phyloP scores from a whole-genome alignment of 139 green algal genomes.

The Picochlorum sp. region DNA sequence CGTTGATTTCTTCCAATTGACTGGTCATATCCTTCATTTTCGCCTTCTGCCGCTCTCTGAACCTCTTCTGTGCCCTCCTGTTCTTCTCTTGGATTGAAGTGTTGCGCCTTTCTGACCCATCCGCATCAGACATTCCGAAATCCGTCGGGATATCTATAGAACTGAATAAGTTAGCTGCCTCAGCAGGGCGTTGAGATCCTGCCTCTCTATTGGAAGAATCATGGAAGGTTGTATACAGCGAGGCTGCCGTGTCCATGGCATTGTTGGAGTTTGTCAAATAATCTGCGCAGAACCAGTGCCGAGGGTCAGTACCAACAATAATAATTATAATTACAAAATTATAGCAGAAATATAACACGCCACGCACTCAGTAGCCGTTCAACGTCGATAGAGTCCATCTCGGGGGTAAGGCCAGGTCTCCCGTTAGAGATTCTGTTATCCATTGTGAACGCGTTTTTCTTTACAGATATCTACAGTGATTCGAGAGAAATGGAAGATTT shows the following conservation, averaged over 20 bases:
- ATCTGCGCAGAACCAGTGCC: background rate
- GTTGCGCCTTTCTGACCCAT: background rate
- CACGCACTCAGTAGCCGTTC: slow-evolving; percentile 14
- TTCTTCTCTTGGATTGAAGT: slow-evolving; percentile 34
- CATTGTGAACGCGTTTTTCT: background rate
- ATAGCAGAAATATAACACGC: background rate
- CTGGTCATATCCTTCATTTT: slow-evolving; percentile 40
- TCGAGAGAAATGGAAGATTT: no score
- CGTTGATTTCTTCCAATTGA: slow-evolving; percentile 34
- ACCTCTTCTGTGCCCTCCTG: slow-evolving; percentile 35
- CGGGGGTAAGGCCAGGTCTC: background rate
- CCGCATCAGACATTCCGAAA: slow-evolving; percentile 9
- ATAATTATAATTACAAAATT: no score
- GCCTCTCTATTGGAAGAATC: background rate
- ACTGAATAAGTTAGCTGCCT: slow-evolving; percentile 25
- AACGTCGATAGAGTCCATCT: slow-evolving; percentile 12
- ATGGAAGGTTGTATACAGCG: background rate
- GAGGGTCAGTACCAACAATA: no score
- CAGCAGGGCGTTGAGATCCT: background rate
- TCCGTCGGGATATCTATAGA: slow-evolving; percentile 21
- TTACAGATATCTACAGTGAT: no score
- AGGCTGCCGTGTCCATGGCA: slow-evolving; percentile 1
- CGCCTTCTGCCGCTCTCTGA: slow-evolving; percentile 41
- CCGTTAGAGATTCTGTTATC: no score
- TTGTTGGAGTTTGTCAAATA: slow-evolving; percentile 1